Evolutionary conservation across 1,139 yeast species (phyloP).

Genomic region (Pichia sp.): DNA sequence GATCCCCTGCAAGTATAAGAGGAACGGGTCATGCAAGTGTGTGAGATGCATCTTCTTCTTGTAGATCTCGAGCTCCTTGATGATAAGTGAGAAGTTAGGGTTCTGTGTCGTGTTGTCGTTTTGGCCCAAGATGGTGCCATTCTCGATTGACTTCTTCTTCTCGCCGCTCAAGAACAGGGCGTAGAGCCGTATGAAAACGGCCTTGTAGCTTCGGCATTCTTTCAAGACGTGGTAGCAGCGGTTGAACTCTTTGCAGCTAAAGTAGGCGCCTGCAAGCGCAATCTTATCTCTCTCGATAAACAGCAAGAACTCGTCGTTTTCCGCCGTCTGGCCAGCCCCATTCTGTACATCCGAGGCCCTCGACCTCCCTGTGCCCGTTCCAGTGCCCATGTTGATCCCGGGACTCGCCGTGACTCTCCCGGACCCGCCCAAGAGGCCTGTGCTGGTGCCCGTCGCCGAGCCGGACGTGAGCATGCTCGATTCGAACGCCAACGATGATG

Average conservation of each 20-base stretch:
- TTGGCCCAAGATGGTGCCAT: slow-evolving; percentile 58
- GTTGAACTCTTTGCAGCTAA: slow-evolving; percentile 82
- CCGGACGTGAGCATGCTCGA: slow-evolving; percentile 2
- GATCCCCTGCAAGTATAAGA: slow-evolving; percentile 67
- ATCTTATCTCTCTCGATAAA: slow-evolving; percentile 30
- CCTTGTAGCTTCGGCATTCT: slow-evolving; percentile 49
- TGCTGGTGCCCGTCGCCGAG: not conserved
- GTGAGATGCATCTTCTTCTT: slow-evolving; percentile 27
- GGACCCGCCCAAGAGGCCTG: not conserved
- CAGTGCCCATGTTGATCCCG: not conserved
- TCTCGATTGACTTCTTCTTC: slow-evolving; percentile 62
- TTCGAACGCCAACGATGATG: slow-evolving; percentile 12
- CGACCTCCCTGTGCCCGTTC: not conserved
- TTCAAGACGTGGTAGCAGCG: slow-evolving; percentile 62
- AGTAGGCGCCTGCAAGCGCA: slow-evolving; percentile 66
- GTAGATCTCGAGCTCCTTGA: slow-evolving; percentile 44
- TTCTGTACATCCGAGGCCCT: not conserved
- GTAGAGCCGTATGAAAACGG: slow-evolving; percentile 64
- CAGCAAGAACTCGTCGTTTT: slow-evolving; percentile 10
- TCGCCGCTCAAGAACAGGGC: slow-evolving; percentile 50
- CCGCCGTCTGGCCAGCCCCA: not conserved
- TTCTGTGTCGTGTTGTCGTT: slow-evolving; percentile 34
- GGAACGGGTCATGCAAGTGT: slow-evolving; percentile 49
- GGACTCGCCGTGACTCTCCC: not conserved
- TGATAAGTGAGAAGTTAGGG: slow-evolving; percentile 29